phyloP scores from a whole-genome alignment of 371 early-diverging fungal species.

The Coemansia sp. region DNA sequence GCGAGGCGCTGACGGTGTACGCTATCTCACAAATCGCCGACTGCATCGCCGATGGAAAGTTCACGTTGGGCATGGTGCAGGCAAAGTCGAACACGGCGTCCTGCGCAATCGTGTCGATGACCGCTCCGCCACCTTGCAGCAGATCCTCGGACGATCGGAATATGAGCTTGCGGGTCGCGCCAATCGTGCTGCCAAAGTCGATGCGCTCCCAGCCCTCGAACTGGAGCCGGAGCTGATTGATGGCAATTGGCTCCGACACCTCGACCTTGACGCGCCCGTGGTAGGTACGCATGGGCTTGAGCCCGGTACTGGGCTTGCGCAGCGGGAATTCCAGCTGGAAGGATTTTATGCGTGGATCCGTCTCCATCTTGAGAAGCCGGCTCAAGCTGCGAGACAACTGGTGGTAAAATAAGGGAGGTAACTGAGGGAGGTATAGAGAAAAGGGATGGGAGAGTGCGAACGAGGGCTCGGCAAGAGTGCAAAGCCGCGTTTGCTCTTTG shows the following conservation, averaged over 20 bases:
- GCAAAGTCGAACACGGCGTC: conserved; percentile 29
- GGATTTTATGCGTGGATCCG: conserved; percentile 37
- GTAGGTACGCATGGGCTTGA: conserved; percentile 43
- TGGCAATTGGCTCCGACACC: conserved; percentile 23
- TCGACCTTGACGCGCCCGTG: conserved; percentile 33
- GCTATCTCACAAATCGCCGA: conserved; percentile 46
- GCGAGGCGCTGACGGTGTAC: conserved; percentile 31
- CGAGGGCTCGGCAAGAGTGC: neutral
- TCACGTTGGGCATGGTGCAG: conserved; percentile 47
- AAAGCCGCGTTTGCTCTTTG: neutral
- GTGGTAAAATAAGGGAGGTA: neutral
- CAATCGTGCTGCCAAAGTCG: conserved; percentile 38
- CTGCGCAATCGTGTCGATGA: conserved; percentile 25
- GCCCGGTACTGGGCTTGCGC: conserved; percentile 29
- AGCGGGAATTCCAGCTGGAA: conserved; percentile 40
- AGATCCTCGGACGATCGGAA: conserved; percentile 30
- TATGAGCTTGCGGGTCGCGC: conserved; percentile 29
- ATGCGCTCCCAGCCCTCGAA: conserved; percentile 49
- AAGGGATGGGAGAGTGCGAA: conserved; percentile 3
- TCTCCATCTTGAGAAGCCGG: conserved; percentile 1
- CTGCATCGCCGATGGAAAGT: conserved; percentile 45
- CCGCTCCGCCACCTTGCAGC: conserved; percentile 23
- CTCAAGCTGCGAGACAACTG: neutral
- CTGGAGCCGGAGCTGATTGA: conserved; percentile 38
- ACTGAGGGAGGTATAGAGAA: conserved; percentile 2